Evolutionary conservation across 768 basidiomycete species (phyloP).

Genomic region (Melanogaster broomeanus): DNA sequence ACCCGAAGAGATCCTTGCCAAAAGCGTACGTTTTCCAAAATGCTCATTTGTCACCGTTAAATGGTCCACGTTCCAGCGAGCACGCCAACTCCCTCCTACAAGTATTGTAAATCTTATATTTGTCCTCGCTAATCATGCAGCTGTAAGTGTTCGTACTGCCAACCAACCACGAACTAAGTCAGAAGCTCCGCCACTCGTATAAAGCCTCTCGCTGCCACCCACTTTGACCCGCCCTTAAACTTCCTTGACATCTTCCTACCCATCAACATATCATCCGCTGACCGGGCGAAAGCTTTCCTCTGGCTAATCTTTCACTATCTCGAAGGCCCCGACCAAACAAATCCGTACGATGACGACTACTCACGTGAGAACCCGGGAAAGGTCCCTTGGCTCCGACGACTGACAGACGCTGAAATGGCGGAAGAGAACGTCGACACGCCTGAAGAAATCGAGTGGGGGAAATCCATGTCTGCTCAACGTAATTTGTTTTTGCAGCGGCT

Average conservation of each 20-base stretch:
- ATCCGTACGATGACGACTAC: slow-evolving; percentile 76
- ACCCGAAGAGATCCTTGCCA: slow-evolving; percentile 71
- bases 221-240: slow-evolving; percentile 75
- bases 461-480: slow-evolving; percentile 69
- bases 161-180: slow-evolving; percentile 2
- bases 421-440: slow-evolving; percentile 77
- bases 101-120: slow-evolving; percentile 88
- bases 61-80: slow-evolving; percentile 41
- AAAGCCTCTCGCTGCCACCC: slow-evolving; percentile 61
- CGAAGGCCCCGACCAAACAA: slow-evolving; percentile 61
- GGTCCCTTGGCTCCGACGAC: slow-evolving; percentile 58
- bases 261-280: slow-evolving; percentile 65
- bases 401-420: slow-evolving; percentile 54
- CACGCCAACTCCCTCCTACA: slow-evolving; percentile 71
- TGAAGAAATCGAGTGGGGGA: slow-evolving; percentile 80
- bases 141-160: slow-evolving; percentile 46
- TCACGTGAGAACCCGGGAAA: slow-evolving; percentile 58
- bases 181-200: slow-evolving; percentile 7
- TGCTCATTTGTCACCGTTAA: slow-evolving; percentile 4
- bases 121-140: slow-evolving; percentile 75
- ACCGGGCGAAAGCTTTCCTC: slow-evolving; percentile 78
- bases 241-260: slow-evolving; percentile 87
- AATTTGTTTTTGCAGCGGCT: slow-evolving; percentile 72
- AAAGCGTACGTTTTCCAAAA: slow-evolving; percentile 49
- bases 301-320: slow-evolving; percentile 86